Evolutionary conservation across 2,329 filamentous ascomycete species (phyloP).

Genomic region (Diaporthe aspalathi): DNA sequence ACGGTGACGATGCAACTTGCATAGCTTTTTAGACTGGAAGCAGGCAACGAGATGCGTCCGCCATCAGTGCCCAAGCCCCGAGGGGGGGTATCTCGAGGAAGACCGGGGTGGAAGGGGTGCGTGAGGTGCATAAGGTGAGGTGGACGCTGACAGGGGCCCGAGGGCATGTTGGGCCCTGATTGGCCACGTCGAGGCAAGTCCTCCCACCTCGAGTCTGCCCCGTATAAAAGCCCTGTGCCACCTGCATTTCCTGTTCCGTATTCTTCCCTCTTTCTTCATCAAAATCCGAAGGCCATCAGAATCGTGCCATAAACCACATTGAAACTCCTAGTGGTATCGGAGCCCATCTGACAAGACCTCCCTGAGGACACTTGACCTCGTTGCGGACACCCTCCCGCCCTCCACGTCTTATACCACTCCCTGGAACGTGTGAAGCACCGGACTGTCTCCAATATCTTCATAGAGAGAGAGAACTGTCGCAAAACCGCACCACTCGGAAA

Average conservation of each 20-base stretch:
- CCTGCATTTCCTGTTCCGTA: conserved; percentile 18
- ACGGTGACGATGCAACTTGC: background rate
- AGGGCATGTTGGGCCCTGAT: conserved; percentile 31
- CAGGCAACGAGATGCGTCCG: background rate
- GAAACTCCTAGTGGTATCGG: conserved; percentile 23
- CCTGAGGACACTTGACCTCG: conserved; percentile 27
- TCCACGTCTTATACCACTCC: background rate
- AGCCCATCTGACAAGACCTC: conserved; percentile 10
- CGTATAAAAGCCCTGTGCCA: conserved; percentile 39
- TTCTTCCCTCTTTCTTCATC: conserved; percentile 28
- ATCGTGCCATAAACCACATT: conserved; percentile 14
- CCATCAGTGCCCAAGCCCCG: conserved; percentile 1
- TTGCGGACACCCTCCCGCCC: background rate
- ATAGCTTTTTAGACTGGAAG: background rate
- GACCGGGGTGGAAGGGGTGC: conserved; percentile 16
- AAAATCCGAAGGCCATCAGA: conserved; percentile 25
- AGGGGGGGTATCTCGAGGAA: background rate
- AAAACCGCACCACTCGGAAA: background rate
- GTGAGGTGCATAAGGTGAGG: conserved; percentile 33
- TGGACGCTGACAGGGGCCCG: conserved; percentile 32
- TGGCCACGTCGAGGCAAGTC: conserved; percentile 31
- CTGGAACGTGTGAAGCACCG: background rate
- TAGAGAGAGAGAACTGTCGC: background rate
- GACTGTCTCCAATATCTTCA: background rate
- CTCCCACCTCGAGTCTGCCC: conserved; percentile 20